phyloP scores from a whole-genome alignment of 2,329 filamentous ascomycete species.

The Aulographum hederae region DNA sequence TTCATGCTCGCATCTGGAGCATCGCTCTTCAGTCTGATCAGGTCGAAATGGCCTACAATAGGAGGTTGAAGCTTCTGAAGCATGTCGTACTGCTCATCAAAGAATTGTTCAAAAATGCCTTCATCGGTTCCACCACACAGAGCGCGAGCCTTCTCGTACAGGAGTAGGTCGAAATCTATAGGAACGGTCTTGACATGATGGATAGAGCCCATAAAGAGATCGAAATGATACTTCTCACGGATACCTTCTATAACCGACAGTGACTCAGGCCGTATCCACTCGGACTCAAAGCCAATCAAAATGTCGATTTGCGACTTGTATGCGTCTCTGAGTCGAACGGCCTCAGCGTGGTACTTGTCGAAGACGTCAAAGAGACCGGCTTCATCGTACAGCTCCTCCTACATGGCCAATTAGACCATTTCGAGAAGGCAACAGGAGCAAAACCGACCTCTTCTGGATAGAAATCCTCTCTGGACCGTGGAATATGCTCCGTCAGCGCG shows the following conservation, averaged over 20 bases:
- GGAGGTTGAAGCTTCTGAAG: slow-evolving; percentile 50
- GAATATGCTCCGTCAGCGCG: slow-evolving; percentile 90
- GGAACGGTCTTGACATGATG: slow-evolving; percentile 78
- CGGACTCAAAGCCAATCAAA: slow-evolving; percentile 78
- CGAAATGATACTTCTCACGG: slow-evolving; percentile 36
- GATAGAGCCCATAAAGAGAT: slow-evolving; percentile 84
- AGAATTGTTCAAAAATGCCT: slow-evolving; percentile 64
- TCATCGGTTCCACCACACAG: slow-evolving; percentile 45
- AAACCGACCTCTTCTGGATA: slow-evolving; percentile 96
- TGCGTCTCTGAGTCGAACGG: slow-evolving; percentile 47
- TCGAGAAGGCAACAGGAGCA: not conserved
- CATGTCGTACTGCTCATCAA: slow-evolving; percentile 76
- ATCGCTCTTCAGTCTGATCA: slow-evolving; percentile 64
- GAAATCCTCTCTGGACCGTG: slow-evolving; percentile 57
- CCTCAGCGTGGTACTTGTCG: slow-evolving; percentile 58
- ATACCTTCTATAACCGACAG: slow-evolving; percentile 41
- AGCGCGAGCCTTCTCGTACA: slow-evolving; percentile 47
- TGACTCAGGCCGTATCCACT: slow-evolving; percentile 65
- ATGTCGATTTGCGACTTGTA: slow-evolving; percentile 59
- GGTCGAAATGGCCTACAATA: slow-evolving; percentile 85
- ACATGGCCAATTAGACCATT: no score
- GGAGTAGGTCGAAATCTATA: slow-evolving; percentile 63
- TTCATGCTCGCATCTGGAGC: slow-evolving; percentile 44
- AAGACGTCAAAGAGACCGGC: slow-evolving; percentile 26
- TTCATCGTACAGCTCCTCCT: not conserved